A percentile compares a stretch with the other conserved stretches of the same genome.
Conservation (phyloP, 345 rosid genomes). For the Salix suchowensis region DNA sequence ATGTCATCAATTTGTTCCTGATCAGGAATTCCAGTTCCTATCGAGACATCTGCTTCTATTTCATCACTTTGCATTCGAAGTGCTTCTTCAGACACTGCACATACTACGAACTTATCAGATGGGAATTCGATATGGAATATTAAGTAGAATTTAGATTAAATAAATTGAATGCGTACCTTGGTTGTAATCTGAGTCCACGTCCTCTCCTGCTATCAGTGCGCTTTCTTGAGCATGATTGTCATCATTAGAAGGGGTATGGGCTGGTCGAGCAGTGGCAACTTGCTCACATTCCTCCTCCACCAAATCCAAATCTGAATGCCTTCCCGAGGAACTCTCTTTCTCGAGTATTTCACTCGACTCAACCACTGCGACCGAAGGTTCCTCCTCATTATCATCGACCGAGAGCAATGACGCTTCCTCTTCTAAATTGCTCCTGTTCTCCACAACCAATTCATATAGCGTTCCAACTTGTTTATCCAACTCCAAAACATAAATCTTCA, state of each 20-base stretch:
- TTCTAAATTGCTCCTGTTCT: constrained; percentile 17
- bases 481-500: constrained; percentile 74
- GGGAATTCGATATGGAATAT: neutral
- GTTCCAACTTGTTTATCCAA: constrained; percentile 34
- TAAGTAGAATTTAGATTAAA: neutral
- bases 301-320: constrained; percentile 2
- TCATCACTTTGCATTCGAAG: constrained; percentile 45
- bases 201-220: constrained; percentile 5
- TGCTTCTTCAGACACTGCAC: constrained; percentile 40
- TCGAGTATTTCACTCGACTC: constrained; percentile 22
- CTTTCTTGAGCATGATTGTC: constrained; percentile 23
- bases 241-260: constrained; percentile 8
- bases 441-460: constrained; percentile 32
- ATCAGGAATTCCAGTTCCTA: constrained; percentile 89
- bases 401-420: constrained; percentile 24
- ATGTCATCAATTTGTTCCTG: constrained; percentile 54
- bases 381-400: constrained; percentile 21
- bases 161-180: constrained; percentile 38
- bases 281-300: constrained; percentile 21
- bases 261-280: constrained; percentile 25
- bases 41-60: constrained; percentile 63
- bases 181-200: constrained; percentile 22
- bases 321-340: constrained; percentile 9
- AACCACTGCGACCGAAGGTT: constrained; percentile 11
- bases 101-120: neutral